Evolutionary conservation across 495 filamentous ascomycete genomes (phyloP), one percentile per base, ranked within the genome.

Genomic region (Paragyromitra xinjiangensis): DNA sequence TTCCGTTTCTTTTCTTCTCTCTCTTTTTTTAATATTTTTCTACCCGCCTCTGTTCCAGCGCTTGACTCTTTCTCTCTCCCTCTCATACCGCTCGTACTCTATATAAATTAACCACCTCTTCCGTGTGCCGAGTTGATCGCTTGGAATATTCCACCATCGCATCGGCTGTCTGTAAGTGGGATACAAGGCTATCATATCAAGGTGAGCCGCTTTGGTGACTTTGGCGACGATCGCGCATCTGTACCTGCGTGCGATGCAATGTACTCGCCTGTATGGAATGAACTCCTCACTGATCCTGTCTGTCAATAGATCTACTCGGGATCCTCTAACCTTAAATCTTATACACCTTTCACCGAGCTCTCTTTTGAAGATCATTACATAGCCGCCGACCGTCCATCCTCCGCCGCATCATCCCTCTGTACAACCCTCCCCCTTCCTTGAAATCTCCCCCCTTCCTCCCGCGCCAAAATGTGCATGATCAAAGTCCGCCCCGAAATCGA

Each of bases 401-500:
- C 42, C 26, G 19, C 16, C 58, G 26, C 39, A 29, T 24, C 19
- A 14, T 14, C 9, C 42, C 14, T 34, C 44, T 12, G 65, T 66
- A 8, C 12, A 16, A 44, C 3, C 44, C 22, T 51, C 48, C 14
- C 48, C 48, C n/a, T 14, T 16, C 14, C 14, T 12, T 12, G 16
- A 16, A 48, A 48, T 16, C 14, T 19, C 3, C 51, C 12, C 55
- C 4, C 34, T n/a, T 12, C 71, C 24, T 6, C 37, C 26, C 37
- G 44, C 37, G 45, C 34, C 22, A 71, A 64, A 42, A 81, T 81
- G 80, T 81, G 80, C 37, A 78, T 81, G 69, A 81, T 81, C 61
- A 81, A 78, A 66, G 80, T 81, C 53, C 80, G 79, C 63, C 80
- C 80, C 16, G 80, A 81, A 50, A 51, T 78, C 2, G 80, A 81